Conservation (phyloP, 2,329 filamentous ascomycete species). For the Aspergillus amoenus region DNA sequence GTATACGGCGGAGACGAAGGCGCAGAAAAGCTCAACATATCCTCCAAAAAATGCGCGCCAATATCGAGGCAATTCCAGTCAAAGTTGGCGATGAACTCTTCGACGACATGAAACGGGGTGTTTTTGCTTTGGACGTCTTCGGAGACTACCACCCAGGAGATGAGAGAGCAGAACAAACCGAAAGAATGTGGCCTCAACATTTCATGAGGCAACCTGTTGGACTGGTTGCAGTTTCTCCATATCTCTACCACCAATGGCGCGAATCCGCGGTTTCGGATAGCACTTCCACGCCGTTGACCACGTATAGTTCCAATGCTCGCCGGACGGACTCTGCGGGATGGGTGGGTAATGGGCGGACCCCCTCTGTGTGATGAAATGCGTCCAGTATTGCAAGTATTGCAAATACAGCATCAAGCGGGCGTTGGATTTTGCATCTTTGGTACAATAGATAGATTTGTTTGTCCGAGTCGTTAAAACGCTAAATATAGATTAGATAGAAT, state of each 20-base stretch:
- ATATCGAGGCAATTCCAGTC: constrained; percentile 30
- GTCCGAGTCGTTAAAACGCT: neutral
- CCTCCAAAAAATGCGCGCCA: constrained; percentile 23
- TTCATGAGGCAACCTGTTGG: constrained; percentile 12
- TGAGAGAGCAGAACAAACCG: constrained; percentile 23
- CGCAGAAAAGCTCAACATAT: constrained; percentile 23
- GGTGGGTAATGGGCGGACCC: neutral
- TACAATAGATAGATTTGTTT: constrained; percentile 9
- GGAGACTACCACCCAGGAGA: constrained; percentile 35
- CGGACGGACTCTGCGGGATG: constrained; percentile 8
- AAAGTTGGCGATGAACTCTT: constrained; percentile 28
- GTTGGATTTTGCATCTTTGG: neutral
- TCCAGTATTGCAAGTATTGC: neutral
- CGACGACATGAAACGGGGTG: constrained; percentile 31
- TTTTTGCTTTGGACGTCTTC: constrained; percentile 29
- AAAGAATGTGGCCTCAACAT: constrained; percentile 15
- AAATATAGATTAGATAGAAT: constrained; percentile 6
- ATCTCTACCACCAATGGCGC: constrained; percentile 16
- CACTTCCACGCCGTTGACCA: constrained; percentile 11
- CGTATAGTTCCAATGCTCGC: constrained; percentile 14
- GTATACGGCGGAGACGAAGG: constrained; percentile 20
- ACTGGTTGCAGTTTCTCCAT: constrained; percentile 18
- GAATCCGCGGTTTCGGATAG: constrained; percentile 6
- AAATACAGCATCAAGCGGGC: neutral
- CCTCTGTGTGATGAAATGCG: neutral